Conservation (phyloP, 306 rosid genomes). For the Ziziphus jujuba region DNA sequence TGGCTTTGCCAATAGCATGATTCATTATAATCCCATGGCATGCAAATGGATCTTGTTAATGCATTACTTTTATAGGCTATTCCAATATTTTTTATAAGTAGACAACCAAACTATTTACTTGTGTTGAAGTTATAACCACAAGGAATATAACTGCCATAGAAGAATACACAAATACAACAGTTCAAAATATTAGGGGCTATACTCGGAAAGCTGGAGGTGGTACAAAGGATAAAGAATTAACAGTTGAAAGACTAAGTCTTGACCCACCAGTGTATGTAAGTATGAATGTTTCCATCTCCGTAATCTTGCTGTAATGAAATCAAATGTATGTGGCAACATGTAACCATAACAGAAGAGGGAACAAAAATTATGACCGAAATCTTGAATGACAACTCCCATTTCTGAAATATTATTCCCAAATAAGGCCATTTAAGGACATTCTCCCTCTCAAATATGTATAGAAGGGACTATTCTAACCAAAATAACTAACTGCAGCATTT, state of each 20-base stretch:
- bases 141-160: neutral
- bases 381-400: neutral
- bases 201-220: neutral
- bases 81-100: neutral
- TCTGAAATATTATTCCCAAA: neutral
- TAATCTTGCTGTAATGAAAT: too few relatives aligned
- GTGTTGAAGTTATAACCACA: neutral
- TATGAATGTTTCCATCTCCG: too few relatives aligned
- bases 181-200: neutral
- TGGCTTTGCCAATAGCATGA: neutral
- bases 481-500: too few relatives aligned
- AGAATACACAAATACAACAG: neutral
- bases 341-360: neutral
- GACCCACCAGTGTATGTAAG: too few relatives aligned
- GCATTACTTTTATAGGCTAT: neutral
- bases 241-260: too few relatives aligned
- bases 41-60: neutral
- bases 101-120: neutral
- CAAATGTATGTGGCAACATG: too few relatives aligned
- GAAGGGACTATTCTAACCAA: too few relatives aligned
- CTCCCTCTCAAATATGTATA: too few relatives aligned
- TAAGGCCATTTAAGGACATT: too few relatives aligned
- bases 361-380: neutral
- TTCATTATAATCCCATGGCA: constrained; percentile 6
- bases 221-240: neutral